These are phyloP conservation scores for Paxillus ammoniavirescens DNA, from an alignment of 768 basidiomycete genomes.

Conservation along the genomic window DNA sequence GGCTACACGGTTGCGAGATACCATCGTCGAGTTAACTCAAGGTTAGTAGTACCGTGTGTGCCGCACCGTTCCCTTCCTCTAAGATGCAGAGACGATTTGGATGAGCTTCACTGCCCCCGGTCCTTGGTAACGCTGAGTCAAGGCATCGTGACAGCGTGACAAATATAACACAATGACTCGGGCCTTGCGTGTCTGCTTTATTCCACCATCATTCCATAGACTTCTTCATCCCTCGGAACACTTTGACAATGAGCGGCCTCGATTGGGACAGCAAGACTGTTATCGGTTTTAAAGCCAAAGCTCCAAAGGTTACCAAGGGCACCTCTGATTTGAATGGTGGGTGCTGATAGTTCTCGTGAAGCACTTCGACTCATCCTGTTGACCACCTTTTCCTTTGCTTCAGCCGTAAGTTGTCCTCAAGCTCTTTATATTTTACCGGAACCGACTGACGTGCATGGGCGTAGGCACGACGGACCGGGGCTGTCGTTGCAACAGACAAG, in stretches of 20 bases:
- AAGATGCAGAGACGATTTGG: no score
- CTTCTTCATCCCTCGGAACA: neutral
- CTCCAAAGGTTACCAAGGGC: slow-evolving; percentile 63
- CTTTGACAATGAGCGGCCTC: slow-evolving; percentile 41
- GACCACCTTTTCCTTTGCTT: slow-evolving; percentile 6
- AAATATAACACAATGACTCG: no score
- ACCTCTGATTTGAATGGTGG: slow-evolving; percentile 55
- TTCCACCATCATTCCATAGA: no score
- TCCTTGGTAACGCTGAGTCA: no score
- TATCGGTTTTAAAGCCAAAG: slow-evolving; percentile 67
- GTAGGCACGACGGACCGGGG: slow-evolving; percentile 73
- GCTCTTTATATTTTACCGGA: neutral
- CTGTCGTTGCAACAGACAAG: slow-evolving; percentile 82
- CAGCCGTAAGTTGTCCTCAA: slow-evolving; percentile 50
- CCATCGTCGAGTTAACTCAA: no score
- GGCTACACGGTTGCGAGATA: no score
- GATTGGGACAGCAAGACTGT: slow-evolving; percentile 76
- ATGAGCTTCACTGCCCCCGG: no score
- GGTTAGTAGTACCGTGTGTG: no score
- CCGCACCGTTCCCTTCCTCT: no score
- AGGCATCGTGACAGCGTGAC: no score
- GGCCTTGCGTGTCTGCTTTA: no score
- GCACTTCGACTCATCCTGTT: slow-evolving; percentile 1
- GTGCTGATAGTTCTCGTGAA: slow-evolving; percentile 1
- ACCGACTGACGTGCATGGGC: slow-evolving; percentile 6